Conservation (phyloP, 2,329 filamentous ascomycete species). For the Colletotrichum musicola region DNA sequence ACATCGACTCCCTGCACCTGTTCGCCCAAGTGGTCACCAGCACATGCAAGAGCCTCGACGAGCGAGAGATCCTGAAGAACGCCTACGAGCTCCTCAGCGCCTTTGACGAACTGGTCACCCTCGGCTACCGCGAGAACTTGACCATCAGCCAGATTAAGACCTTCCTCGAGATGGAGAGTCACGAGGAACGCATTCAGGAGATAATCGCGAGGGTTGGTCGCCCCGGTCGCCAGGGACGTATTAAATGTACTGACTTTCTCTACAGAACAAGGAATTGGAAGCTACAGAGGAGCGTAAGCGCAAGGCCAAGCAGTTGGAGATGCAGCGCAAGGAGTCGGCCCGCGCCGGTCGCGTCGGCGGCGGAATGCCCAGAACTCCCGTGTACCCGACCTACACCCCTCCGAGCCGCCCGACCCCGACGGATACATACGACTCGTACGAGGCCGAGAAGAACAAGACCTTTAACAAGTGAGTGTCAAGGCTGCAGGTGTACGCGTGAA, state of each 20-base stretch:
- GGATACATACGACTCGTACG: constrained; percentile 93
- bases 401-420: constrained; percentile 79
- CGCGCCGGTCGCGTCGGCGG: constrained; percentile 74
- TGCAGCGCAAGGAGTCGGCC: constrained; percentile 97
- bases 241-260: constrained; percentile 41
- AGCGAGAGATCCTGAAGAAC: constrained; percentile 94
- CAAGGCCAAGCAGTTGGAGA: constrained; percentile 98
- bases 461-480: constrained; percentile 75
- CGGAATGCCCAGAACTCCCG: constrained; percentile 76
- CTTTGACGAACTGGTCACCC: constrained; percentile 95
- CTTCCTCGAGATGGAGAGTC: constrained; percentile 98
- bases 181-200: constrained; percentile 98
- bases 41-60: constrained; percentile 95
- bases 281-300: constrained; percentile 98
- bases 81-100: constrained; percentile 96
- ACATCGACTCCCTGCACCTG: constrained; percentile 97
- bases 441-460: constrained; percentile 96
- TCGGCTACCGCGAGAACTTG: constrained; percentile 96
- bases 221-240: constrained; percentile 17
- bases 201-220: constrained; percentile 86
- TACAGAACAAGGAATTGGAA: constrained; percentile 96
- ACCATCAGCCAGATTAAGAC: constrained; percentile 98
- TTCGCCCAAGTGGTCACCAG: constrained; percentile 98
- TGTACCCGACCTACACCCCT: constrained; percentile 90
- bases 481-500: background rate